Conservation (phyloP, 2,329 filamentous ascomycete genomes). For the Ophiostoma novo-ulmi region DNA sequence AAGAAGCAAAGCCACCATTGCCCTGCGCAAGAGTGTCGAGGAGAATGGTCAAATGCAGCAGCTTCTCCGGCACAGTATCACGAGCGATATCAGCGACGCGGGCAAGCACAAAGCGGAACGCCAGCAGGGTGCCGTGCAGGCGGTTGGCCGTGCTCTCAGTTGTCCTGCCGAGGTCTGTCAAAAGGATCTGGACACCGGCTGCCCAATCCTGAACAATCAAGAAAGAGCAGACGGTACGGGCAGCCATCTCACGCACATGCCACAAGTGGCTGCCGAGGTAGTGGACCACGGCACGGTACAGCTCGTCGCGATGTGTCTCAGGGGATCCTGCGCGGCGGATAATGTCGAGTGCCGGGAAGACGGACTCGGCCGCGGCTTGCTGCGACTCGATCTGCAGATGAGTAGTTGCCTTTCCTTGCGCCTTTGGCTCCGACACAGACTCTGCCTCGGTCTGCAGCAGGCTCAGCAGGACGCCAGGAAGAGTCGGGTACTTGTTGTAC, state of each 20-base stretch:
- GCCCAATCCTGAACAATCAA: slow-evolving; percentile 50
- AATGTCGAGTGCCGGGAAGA: slow-evolving; percentile 80
- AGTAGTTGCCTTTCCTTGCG: slow-evolving; percentile 33
- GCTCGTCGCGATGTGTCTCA: slow-evolving; percentile 46
- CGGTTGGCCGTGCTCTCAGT: slow-evolving; percentile 42
- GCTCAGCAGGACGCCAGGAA: slow-evolving; percentile 58
- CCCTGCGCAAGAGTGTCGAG: slow-evolving; percentile 20
- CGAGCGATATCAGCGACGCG: slow-evolving; percentile 40
- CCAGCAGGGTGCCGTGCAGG: slow-evolving; percentile 55
- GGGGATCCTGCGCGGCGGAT: slow-evolving; percentile 67
- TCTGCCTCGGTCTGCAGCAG: slow-evolving; percentile 47
- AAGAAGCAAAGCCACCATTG: slow-evolving; percentile 25
- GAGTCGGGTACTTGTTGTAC: slow-evolving; percentile 62
- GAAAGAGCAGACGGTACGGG: slow-evolving; percentile 64
- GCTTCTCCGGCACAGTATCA: slow-evolving; percentile 35
- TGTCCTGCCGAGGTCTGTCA: slow-evolving; percentile 31
- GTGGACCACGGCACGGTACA: slow-evolving; percentile 54
- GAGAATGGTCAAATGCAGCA: slow-evolving; percentile 17
- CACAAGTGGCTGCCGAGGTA: slow-evolving; percentile 67
- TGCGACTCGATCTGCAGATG: slow-evolving; percentile 30
- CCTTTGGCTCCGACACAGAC: background rate
- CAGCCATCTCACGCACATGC: slow-evolving; percentile 78
- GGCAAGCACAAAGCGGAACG: slow-evolving; percentile 53
- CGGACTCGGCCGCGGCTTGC: slow-evolving; percentile 55
- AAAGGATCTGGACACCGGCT: slow-evolving; percentile 36